phyloP scores from a whole-genome alignment of 345 rosid genomes.

The Aquilaria malaccensis region DNA sequence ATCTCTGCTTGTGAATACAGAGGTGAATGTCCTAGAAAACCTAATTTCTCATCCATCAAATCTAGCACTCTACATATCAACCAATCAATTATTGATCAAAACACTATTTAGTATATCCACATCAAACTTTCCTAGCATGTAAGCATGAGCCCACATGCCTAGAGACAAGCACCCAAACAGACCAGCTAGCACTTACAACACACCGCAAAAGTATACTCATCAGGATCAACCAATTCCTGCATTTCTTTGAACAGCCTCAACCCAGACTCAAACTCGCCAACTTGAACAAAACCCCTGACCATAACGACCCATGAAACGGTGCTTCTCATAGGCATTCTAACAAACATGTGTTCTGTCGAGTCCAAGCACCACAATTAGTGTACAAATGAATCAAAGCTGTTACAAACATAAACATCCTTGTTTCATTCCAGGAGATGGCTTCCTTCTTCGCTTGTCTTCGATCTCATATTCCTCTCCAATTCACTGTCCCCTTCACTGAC shows the following conservation, averaged over 20 bases:
- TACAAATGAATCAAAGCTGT: conserved; percentile 75
- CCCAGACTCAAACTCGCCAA: conserved; percentile 48
- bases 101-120: conserved; percentile 28
- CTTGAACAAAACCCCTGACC: conserved; percentile 61
- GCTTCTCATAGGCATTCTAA: conserved; percentile 54
- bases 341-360: conserved; percentile 49
- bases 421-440: too few species aligned
- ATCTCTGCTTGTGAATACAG: too few species aligned
- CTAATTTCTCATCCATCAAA: too few species aligned
- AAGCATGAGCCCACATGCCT: conserved; percentile 74
- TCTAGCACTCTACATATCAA: too few species aligned
- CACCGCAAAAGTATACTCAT: conserved; percentile 70
- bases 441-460: too few species aligned
- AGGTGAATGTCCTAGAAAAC: too few species aligned
- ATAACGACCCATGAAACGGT: conserved; percentile 72
- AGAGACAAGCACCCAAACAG: conserved; percentile 57
- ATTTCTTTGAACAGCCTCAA: conserved; percentile 42
- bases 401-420: conserved; percentile 55
- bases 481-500: too few species aligned
- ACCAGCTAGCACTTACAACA: conserved; percentile 51
- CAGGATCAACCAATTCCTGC: conserved; percentile 47
- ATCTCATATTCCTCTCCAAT: too few species aligned
- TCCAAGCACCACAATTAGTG: conserved; percentile 52
- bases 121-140: conserved; percentile 35
- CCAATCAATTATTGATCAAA: conserved; percentile 25